phyloP scores from a whole-genome alignment of 1,284 basidiomycete genomes.

The Ganoderma boninense region DNA sequence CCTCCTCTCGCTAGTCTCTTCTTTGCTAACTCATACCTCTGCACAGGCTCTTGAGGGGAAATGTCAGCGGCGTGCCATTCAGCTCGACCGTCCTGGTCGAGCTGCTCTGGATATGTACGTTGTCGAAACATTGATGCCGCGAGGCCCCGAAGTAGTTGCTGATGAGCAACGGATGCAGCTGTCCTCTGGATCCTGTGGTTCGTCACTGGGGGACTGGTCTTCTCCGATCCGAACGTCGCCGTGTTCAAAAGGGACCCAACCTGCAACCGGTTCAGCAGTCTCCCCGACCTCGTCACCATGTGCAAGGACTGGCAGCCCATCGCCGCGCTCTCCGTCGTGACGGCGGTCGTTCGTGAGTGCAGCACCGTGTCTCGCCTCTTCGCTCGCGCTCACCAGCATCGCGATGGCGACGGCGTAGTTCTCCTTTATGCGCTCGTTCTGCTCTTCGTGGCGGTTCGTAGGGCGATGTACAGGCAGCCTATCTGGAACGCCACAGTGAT shows the following conservation, averaged over 20 bases:
- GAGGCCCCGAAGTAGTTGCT: background rate
- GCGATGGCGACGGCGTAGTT: background rate
- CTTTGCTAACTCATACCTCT: background rate
- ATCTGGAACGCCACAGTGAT: background rate
- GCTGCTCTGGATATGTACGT: conserved; percentile 19
- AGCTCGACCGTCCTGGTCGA: conserved; percentile 18
- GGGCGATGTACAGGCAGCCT: background rate
- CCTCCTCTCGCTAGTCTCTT: background rate
- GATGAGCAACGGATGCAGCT: conserved; percentile 1
- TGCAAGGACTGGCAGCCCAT: conserved; percentile 13
- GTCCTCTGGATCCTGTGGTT: conserved; percentile 16
- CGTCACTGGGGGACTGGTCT: conserved; percentile 1
- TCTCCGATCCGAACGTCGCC: background rate
- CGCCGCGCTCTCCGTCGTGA: conserved; percentile 1
- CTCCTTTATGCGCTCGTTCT: conserved; percentile 4
- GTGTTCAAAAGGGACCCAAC: background rate
- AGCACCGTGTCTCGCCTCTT: background rate
- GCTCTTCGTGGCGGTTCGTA: background rate
- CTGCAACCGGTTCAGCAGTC: background rate
- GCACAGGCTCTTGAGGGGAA: conserved; percentile 7
- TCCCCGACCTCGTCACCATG: conserved; percentile 1
- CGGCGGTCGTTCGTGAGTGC: conserved; percentile 6
- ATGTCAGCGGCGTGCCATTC: background rate
- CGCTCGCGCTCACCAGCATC: background rate
- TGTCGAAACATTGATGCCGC: background rate